Base-by-base conservation (phyloP, 495 filamentous ascomycete genomes). In the Margaritispora aquatica region DNA sequence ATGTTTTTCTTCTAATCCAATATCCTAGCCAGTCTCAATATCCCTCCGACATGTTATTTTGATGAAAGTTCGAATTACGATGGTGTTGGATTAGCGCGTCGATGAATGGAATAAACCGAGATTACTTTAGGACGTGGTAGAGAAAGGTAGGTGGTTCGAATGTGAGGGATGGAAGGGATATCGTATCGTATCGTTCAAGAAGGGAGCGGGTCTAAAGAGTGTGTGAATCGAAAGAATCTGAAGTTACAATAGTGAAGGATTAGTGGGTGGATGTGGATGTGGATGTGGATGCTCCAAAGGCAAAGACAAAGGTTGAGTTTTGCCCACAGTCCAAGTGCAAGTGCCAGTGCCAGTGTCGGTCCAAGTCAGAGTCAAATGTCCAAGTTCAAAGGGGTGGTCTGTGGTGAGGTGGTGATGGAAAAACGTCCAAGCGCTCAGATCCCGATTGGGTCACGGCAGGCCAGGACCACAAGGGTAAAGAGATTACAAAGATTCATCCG, bases 1-100 rank as follows among this genome's bases (percentile, higher is more conserved):
- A 65, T 57, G 51, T 61, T 44, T 61, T 69, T 58, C 24, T 63
- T 68, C 75, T 74, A 68, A 58, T 62, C 41, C 27, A 56, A 47
- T 17, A 51, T 19, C 55, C 36, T 59, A n/a, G 17, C 11, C 11
- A 44, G 20, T 54, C 36, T 21, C 59, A 46, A 7, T 34, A 38
- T 55, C 47, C 54, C 50, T 61, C 49, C 48, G 26, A 10, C 53
- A 52, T 55, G 47, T 22, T 44, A 27, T 47, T 27, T 23, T 26
- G 50, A 26, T 23, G 52, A 56, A 51, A 21, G 26, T 26, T 44
- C 4, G 55, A 10, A 31, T 20, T n/a, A 9, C 15, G 55, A 17
- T 29, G 20, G 55, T 51, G 47, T 51, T 51, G 26, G 17, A 24
- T 51, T 58, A 36, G 55, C 55, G 55, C 27, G 55, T 36, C 10